Base-by-base conservation (phyloP, 257 asterid genomes). In the Gentiana macrophylla region DNA sequence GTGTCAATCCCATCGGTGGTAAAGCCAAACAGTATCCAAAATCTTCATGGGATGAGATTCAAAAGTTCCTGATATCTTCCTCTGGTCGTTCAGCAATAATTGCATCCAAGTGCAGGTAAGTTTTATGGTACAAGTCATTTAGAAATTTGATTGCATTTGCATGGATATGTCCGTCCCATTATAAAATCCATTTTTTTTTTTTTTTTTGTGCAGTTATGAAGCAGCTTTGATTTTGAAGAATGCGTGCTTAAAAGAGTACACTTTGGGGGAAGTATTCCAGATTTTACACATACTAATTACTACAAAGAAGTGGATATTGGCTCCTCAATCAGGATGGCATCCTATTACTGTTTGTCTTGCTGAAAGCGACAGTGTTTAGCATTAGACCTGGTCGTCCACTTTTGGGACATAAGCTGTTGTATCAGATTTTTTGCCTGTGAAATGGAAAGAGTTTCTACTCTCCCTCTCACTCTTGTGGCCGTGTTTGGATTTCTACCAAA, bases 61-160 rank as follows among this genome's bases (percentile, higher is more conserved):
- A 70, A 60, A 63, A 68, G 13, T 81, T 68, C 62, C 60, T 81
- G 12, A 35, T 66, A 53, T 78, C 79, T 49, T 43, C 85, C 58
- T 56, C 56, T 50, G 85, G 84, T 41, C 58, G 65, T 49, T 55
- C 68, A 5, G 76, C 75, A 56, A 35, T 81, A 12, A 64, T 72
- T 62, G 69, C 73, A 55, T 73, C 89, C 37, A 69, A 69, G 65
- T 73, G 81, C 89, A 75, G 83, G 89, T 80, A 68, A 55, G 12
- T 45, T 32, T 34, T 46, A 49, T 45, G 24, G 34, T 49, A 24
- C 24, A 24, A 56, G 35, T 49, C 37, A 34, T 60, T 33, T 43
- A 11, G 37, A 33, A 48, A 36, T 49, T 52, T 24, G 15, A 49
- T 9, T 24, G 32, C 15, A 8, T 5, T 52, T 5, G 5, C 11